Evolutionary conservation across 768 basidiomycete species (phyloP).

Genomic region (Suillus americanus): DNA sequence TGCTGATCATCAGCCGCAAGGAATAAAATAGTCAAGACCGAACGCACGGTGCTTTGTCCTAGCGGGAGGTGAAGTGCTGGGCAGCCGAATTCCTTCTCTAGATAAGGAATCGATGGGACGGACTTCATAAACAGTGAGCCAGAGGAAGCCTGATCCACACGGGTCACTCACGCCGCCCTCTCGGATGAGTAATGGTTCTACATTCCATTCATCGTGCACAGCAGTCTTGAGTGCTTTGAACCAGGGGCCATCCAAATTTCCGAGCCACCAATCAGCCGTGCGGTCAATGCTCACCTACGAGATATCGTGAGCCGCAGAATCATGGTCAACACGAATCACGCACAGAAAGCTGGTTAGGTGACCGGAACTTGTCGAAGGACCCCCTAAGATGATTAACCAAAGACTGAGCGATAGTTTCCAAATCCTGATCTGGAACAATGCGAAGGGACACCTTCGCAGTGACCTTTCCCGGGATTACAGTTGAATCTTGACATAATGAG

Average conservation of each 20-base stretch:
- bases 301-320: background rate
- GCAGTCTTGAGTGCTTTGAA: slow-evolving; percentile 84
- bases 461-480: slow-evolving; percentile 85
- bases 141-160: background rate
- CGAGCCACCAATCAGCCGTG: slow-evolving; percentile 96
- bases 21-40: background rate
- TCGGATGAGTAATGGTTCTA: slow-evolving; percentile 81
- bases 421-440: slow-evolving; percentile 91
- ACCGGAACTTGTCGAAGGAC: slow-evolving; percentile 59
- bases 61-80: slow-evolving; percentile 92
- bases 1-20: background rate
- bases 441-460: slow-evolving; percentile 87
- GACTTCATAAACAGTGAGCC: slow-evolving; percentile 48
- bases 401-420: slow-evolving; percentile 63
- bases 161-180: slow-evolving; percentile 80
- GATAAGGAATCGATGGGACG: slow-evolving; percentile 89
- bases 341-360: slow-evolving; percentile 75
- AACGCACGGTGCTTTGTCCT: slow-evolving; percentile 84
- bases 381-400: slow-evolving; percentile 57
- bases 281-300: slow-evolving; percentile 74
- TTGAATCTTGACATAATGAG: slow-evolving; percentile 53
- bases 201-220: slow-evolving; percentile 84
- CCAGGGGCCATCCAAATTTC: slow-evolving; percentile 80
- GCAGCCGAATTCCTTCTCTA: slow-evolving; percentile 90
- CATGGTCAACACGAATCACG: background rate